A percentile compares a stretch with the other conserved stretches of the same genome.
These are phyloP conservation scores for Xylaria intraflava DNA, from an alignment of 495 filamentous ascomycete species.

Conservation along the genomic window DNA sequence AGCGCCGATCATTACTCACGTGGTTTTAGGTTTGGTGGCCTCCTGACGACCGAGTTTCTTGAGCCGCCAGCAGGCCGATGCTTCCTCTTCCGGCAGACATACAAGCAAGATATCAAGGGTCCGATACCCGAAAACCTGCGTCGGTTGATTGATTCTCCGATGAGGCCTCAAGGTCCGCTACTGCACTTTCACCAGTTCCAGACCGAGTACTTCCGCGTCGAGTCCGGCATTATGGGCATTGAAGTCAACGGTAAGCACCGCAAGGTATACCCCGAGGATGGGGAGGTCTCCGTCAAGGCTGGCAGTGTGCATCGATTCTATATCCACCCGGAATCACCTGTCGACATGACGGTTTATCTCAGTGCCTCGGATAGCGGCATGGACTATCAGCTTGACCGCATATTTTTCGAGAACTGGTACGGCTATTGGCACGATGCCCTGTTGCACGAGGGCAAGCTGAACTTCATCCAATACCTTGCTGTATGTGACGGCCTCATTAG, in stretches of 20 bases:
- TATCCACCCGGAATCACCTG: constrained; percentile 5
- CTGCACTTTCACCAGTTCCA: constrained; percentile 31
- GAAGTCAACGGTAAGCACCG: constrained; percentile 19
- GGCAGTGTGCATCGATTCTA: constrained; percentile 26
- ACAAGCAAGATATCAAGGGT: background rate
- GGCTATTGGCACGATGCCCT: constrained; percentile 36
- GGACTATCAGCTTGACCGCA: constrained; percentile 20
- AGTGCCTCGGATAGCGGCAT: background rate
- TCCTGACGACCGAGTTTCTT: constrained; percentile 8
- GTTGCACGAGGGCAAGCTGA: constrained; percentile 18
- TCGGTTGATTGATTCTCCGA: background rate
- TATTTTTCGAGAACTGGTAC: constrained; percentile 48
- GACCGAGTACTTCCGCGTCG: constrained; percentile 24
- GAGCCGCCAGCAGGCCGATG: constrained; percentile 5
- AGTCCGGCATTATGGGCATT: constrained; percentile 20
- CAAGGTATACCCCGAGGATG: constrained; percentile 15
- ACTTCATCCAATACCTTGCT: constrained; percentile 30
- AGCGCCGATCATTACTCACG: background rate
- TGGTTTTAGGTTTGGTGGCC: constrained; percentile 2
- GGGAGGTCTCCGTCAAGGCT: constrained; percentile 21
- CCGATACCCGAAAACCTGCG: background rate
- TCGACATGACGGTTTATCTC: constrained; percentile 5
- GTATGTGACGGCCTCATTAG: constrained; percentile 15
- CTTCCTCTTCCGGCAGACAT: constrained; percentile 5
- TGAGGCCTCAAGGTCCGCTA: constrained; percentile 20